phyloP scores from a whole-genome alignment of 2,329 filamentous ascomycete species.

The Neocucurbitaria cava region DNA sequence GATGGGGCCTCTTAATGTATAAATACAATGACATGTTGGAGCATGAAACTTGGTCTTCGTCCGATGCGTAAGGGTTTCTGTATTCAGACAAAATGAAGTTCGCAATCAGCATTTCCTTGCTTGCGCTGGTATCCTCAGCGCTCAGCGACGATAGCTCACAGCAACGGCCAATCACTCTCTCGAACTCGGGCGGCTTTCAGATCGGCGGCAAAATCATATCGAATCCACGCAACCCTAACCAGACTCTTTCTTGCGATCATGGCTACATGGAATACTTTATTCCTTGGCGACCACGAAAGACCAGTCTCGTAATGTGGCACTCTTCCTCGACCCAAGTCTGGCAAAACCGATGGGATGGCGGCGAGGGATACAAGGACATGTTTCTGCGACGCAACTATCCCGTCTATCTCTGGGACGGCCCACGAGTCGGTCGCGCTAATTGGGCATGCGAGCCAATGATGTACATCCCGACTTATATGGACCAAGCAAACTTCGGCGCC shows the following conservation, averaged over 20 bases:
- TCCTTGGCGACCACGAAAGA: conserved; percentile 27
- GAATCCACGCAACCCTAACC: conserved; percentile 12
- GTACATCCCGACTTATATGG: conserved; percentile 22
- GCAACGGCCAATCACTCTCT: conserved; percentile 23
- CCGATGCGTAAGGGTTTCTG: no score
- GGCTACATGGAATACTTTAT: conserved; percentile 40
- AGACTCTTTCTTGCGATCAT: conserved; percentile 36
- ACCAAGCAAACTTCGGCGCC: conserved; percentile 29
- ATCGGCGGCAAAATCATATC: conserved; percentile 30
- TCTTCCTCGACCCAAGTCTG: conserved; percentile 34
- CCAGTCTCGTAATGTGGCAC: conserved; percentile 36
- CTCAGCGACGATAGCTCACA: conserved; percentile 3
- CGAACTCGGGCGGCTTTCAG: conserved; percentile 29
- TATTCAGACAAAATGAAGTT: background rate
- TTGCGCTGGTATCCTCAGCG: background rate
- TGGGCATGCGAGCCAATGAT: conserved; percentile 26
- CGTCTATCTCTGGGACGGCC: conserved; percentile 37
- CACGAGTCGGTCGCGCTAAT: conserved; percentile 33
- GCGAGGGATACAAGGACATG: conserved; percentile 36
- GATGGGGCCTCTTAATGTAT: background rate
- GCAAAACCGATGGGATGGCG: conserved; percentile 37
- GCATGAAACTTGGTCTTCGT: background rate
- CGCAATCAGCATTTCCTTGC: background rate
- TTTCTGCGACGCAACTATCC: conserved; percentile 34
- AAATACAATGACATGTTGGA: background rate